These are phyloP conservation scores for Hericium coralloides DNA, from an alignment of 768 basidiomycete genomes.

Conservation along the genomic window DNA sequence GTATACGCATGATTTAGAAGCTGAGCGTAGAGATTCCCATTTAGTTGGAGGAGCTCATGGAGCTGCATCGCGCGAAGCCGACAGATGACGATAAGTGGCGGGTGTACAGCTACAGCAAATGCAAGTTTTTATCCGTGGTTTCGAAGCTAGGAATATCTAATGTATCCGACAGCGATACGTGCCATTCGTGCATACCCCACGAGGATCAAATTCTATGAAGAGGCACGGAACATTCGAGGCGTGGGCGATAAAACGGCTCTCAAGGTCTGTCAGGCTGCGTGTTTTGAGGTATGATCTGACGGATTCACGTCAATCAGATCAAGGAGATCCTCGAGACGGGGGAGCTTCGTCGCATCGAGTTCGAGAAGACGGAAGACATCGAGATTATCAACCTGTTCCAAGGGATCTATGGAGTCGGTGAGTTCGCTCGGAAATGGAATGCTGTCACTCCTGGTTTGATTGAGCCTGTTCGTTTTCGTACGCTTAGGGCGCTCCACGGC, in stretches of 20 bases:
- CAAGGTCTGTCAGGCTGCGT: constrained; percentile 36
- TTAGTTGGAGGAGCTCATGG: constrained; percentile 59
- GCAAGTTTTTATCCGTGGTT: constrained; percentile 27
- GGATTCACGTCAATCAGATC: constrained; percentile 36
- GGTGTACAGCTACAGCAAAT: constrained; percentile 54
- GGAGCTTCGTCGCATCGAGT: constrained; percentile 53
- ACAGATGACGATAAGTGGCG: constrained; percentile 62
- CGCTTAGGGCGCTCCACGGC: constrained; percentile 53
- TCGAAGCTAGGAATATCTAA: not conserved
- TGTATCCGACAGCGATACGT: constrained; percentile 39
- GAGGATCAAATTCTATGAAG: constrained; percentile 46
- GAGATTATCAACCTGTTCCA: constrained; percentile 49
- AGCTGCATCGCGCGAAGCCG: constrained; percentile 53
- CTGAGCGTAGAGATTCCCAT: not conserved
- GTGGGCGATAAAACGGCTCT: constrained; percentile 69
- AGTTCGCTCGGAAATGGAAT: constrained; percentile 17
- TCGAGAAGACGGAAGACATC: constrained; percentile 60
- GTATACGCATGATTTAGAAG: not conserved
- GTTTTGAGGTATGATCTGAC: not conserved
- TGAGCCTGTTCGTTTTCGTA: not conserved
- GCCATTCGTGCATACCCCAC: constrained; percentile 45
- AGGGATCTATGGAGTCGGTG: constrained; percentile 84
- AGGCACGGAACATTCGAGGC: constrained; percentile 52
- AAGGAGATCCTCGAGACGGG: constrained; percentile 77
- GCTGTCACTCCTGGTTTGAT: not conserved